Base-by-base conservation (phyloP, 83 land plant species). In the Larix sibirica region DNA sequence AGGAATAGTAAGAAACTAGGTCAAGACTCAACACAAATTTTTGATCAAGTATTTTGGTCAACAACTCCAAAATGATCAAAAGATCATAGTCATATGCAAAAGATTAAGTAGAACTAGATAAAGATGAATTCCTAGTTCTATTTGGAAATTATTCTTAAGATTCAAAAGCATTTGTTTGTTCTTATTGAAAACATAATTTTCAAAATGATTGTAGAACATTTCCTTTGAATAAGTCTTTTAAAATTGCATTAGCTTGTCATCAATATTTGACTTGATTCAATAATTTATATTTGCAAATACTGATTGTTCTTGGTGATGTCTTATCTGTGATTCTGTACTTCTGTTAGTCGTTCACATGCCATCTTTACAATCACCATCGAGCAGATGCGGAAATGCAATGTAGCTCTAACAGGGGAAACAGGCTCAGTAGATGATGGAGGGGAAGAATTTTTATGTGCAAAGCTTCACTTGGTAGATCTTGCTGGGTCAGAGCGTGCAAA, bases 401-500 rank as follows among this genome's bases (percentile, higher is more conserved):
- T 90, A 24, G 59, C 70, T 61, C 5, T 77, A 70, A 61, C 84
- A 54, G 71, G 77, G 23, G 92, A 88, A 62, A 82, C 71, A 28
- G 79, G 63, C 80, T 62, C 66, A 26, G 73, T 76, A 75, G 97
- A 94, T 38, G 90, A 87, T 68, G 85, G 88, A 84, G 86, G 83
- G 79, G 99, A 96, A 10, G 99, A 96, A 70, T 96, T 89, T 88
- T 86, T 98, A 9, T 98, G 99, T 88, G 98, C 99, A 61, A 98
- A 98, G 84, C 92, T 98, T 70, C 99, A 98, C 80, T 86, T 98
- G 76, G 99, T 98, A 59, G 99, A 98, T 92, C 97, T 98, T 84
- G 99, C 99, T 77, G 99, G 99, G 68, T 98, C 99, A 33, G 99
- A 98, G 76, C 87, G 99, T 80, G 99, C 98, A 4, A 98, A 98